Conservation (phyloP, 768 basidiomycete species). For the Lepiota brunneoincarnata region DNA sequence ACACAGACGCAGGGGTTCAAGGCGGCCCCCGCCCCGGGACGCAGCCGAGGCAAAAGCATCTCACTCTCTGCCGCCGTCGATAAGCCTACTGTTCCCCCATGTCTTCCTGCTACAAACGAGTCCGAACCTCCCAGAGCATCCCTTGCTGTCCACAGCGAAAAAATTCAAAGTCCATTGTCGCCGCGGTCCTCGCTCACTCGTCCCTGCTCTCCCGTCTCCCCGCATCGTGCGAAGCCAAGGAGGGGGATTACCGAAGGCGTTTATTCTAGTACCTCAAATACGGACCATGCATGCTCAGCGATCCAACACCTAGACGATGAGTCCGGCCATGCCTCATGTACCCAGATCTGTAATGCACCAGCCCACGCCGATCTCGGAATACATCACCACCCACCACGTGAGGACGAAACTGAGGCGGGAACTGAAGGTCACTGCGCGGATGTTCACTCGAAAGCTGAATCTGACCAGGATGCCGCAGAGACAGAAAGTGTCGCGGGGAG, state of each 20-base stretch:
- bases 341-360: not conserved
- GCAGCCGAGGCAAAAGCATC: not conserved
- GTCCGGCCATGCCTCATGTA: not conserved
- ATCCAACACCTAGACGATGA: not conserved
- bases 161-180: not conserved
- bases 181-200: not conserved
- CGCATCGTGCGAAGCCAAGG: conserved; percentile 10
- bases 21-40: not conserved
- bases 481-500: conserved; percentile 7
- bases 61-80: not conserved
- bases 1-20: not conserved
- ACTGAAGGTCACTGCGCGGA: not conserved
- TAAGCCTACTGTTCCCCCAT: not conserved
- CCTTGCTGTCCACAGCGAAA: not conserved
- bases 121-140: not conserved
- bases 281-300: not conserved
- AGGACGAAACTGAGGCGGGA: not conserved
- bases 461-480: not conserved
- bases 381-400: not conserved
- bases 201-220: conserved; percentile 6
- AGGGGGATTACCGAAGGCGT: not conserved
- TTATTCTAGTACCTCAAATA: conserved; percentile 1
- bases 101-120: not conserved
- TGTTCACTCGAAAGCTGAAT: not conserved
- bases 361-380: not conserved